phyloP scores from a whole-genome alignment of 371 early-diverging fungal species.

The Smittium mucronatum region DNA sequence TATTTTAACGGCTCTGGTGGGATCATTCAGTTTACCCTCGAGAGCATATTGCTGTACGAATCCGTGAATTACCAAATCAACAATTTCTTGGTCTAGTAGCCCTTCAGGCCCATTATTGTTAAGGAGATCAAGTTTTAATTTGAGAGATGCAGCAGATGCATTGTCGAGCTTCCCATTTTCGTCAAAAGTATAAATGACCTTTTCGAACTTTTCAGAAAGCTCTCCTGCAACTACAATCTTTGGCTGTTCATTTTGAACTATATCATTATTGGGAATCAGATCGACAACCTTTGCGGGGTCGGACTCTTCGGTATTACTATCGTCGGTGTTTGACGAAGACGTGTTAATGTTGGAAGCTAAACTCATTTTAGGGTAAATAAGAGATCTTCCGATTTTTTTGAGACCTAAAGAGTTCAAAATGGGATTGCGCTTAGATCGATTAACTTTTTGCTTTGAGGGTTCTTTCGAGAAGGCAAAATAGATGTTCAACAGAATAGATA shows the following conservation, averaged over 20 bases:
- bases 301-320: not conserved
- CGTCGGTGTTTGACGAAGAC: not conserved
- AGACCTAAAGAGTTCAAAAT: not conserved
- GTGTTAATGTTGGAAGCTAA: not conserved
- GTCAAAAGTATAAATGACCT: not conserved
- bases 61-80: constrained; percentile 52
- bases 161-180: not conserved
- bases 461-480: not conserved
- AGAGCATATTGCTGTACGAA: constrained; percentile 69
- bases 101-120: constrained; percentile 27
- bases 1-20: constrained; percentile 70
- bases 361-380: not conserved
- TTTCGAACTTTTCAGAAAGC: not conserved
- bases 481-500: not conserved
- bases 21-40: constrained; percentile 62
- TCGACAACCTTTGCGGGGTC: not conserved
- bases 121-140: constrained; percentile 25
- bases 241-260: not conserved
- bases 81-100: constrained; percentile 59
- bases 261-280: not conserved
- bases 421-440: not conserved
- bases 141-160: not conserved
- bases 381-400: not conserved
- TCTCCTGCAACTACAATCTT: not conserved
- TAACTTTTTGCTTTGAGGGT: not conserved